phyloP scores from a whole-genome alignment of 495 filamentous ascomycete species.

The Lasiosphaeriaceae sp. region DNA sequence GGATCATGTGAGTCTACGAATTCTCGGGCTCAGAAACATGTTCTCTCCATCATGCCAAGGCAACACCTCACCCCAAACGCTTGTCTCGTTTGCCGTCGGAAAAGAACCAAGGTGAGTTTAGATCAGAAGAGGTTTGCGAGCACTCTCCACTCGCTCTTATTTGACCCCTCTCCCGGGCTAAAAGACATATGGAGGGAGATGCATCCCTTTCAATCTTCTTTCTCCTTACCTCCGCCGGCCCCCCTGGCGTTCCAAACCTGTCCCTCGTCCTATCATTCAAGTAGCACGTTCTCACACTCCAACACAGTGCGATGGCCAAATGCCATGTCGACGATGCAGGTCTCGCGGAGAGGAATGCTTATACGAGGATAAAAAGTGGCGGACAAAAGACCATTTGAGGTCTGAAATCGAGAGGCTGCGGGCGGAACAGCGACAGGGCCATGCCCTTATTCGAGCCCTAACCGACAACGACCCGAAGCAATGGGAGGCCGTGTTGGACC shows the following conservation, averaged over 20 bases:
- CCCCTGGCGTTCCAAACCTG: neutral
- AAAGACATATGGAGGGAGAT: neutral
- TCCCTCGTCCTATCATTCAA: too few relatives aligned
- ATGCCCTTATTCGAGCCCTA: conserved; percentile 26
- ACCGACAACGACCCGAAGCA: conserved; percentile 22
- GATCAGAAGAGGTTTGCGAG: neutral
- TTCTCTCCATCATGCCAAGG: conserved; percentile 22
- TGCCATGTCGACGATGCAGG: conserved; percentile 25
- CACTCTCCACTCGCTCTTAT: neutral
- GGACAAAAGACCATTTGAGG: conserved; percentile 31
- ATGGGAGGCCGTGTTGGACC: conserved; percentile 19
- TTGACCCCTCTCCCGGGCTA: neutral
- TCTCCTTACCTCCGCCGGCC: neutral
- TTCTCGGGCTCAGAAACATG: neutral
- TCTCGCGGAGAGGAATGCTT: conserved; percentile 28
- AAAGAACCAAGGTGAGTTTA: conserved; percentile 11
- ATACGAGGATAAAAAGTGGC: conserved; percentile 31
- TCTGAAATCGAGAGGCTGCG: conserved; percentile 29
- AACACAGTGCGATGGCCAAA: conserved; percentile 26
- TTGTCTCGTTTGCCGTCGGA: conserved; percentile 26
- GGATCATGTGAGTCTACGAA: neutral
- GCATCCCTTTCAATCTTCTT: neutral
- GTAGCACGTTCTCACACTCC: too few relatives aligned
- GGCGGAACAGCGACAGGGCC: conserved; percentile 23
- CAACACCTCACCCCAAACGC: conserved; percentile 27